Evolutionary conservation across 208 protist species (phyloP).

Genomic region (Leishmania gerbilli): DNA sequence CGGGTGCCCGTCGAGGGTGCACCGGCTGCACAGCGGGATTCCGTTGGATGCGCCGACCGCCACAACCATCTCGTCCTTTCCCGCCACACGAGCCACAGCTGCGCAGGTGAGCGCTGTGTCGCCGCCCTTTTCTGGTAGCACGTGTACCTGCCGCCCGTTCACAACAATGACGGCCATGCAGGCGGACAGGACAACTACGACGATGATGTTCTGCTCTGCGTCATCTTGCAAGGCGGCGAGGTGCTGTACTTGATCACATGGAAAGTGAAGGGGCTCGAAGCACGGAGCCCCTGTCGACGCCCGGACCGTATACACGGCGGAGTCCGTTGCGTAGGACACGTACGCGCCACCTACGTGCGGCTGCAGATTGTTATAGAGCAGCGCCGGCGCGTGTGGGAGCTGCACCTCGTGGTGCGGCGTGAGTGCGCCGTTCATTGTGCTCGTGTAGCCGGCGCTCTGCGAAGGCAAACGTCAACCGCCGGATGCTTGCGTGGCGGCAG

Average conservation of each 20-base stretch:
- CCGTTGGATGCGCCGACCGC: conserved; percentile 20
- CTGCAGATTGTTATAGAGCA: conserved; percentile 57
- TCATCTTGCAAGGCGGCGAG: conserved; percentile 12
- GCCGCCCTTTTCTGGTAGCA: background rate
- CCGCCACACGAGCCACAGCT: conserved; percentile 2
- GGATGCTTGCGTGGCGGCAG: background rate
- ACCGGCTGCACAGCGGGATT: background rate
- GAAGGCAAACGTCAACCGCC: background rate
- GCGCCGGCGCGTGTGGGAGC: conserved; percentile 23
- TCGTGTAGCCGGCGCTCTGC: background rate
- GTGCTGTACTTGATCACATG: conserved; percentile 1
- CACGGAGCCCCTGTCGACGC: conserved; percentile 20
- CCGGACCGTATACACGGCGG: conserved; percentile 31
- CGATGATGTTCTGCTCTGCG: conserved; percentile 12
- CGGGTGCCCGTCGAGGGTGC: conserved; percentile 12
- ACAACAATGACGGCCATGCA: conserved; percentile 12
- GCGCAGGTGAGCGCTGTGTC: background rate
- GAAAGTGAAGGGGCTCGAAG: conserved; percentile 24
- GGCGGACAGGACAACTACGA: conserved; percentile 16
- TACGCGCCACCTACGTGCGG: conserved; percentile 22
- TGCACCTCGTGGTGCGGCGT: conserved; percentile 7
- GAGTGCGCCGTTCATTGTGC: conserved; percentile 5
- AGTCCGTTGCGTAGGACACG: conserved; percentile 30
- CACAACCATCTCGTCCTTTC: conserved; percentile 10
- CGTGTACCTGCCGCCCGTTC: conserved; percentile 22